A percentile compares a stretch with the other conserved stretches of the same genome.
Conservation (phyloP, 306 rosid genomes). For the Argentina anserina region DNA sequence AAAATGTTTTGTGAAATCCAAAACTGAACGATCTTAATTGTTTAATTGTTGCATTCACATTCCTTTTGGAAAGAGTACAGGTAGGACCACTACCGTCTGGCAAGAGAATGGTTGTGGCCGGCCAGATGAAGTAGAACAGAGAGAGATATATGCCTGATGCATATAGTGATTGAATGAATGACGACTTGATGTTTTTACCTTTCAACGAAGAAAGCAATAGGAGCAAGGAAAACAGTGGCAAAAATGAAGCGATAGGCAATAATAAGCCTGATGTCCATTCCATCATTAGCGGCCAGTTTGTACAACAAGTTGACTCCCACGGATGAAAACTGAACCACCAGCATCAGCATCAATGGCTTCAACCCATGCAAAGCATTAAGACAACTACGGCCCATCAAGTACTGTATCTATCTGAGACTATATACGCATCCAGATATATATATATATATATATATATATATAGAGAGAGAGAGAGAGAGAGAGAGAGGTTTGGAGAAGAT, state of each 20-base stretch:
- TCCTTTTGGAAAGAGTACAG: neutral
- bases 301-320: conserved; percentile 52
- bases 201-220: conserved; percentile 30
- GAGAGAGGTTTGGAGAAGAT: neutral
- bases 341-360: conserved; percentile 48
- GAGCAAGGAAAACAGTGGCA: conserved; percentile 51
- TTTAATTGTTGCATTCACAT: neutral
- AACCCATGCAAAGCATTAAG: neutral
- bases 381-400: neutral
- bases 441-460: too few relatives aligned
- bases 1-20: too few relatives aligned
- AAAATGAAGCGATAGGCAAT: conserved; percentile 69
- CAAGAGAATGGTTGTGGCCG: too few relatives aligned
- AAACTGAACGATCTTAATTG: too few relatives aligned
- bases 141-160: too few relatives aligned
- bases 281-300: conserved; percentile 50
- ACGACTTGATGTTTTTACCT: too few relatives aligned
- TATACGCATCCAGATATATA: too few relatives aligned
- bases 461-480: too few relatives aligned
- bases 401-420: neutral
- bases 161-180: neutral
- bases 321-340: conserved; percentile 38
- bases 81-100: too few relatives aligned
- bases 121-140: too few relatives aligned
- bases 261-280: conserved; percentile 49